Percentiles rank a stretch among this genome's conserved stretches.
These are phyloP conservation scores for Arctium minus DNA, from an alignment of 129 eudicot species.

Conservation along the genomic window DNA sequence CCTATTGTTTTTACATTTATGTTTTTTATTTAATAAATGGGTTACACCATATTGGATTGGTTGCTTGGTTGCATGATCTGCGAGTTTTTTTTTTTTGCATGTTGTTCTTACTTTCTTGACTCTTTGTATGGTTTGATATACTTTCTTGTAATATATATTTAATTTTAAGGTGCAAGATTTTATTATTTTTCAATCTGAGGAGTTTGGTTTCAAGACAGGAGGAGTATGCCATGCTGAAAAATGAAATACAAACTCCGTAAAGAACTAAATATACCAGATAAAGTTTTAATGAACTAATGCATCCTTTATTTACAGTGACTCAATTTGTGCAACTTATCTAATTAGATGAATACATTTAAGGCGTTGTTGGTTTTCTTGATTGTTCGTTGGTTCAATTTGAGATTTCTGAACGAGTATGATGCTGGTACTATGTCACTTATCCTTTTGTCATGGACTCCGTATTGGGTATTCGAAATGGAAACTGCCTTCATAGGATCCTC, in stretches of 20 bases:
- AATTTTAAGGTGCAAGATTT: neutral
- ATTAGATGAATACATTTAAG: neutral
- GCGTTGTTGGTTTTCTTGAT: neutral
- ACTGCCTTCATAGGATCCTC: too few relatives aligned
- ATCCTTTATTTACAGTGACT: neutral
- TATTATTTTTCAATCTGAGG: too few relatives aligned
- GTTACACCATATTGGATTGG: too few relatives aligned
- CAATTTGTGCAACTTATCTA: neutral
- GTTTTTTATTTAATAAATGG: neutral
- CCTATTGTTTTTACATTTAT: neutral
- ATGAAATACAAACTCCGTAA: neutral
- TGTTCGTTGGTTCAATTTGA: too few relatives aligned
- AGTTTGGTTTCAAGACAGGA: too few relatives aligned
- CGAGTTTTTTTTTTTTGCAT: neutral
- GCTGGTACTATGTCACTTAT: neutral
- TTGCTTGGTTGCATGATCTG: too few relatives aligned
- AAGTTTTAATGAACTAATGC: neutral
- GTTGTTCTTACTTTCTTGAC: neutral
- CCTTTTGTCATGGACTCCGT: too few relatives aligned
- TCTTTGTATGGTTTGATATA: too few relatives aligned
- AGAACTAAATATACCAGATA: neutral
- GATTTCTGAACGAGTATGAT: neutral
- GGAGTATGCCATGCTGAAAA: too few relatives aligned
- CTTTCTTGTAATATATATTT: neutral
- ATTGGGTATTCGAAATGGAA: too few relatives aligned